Base-by-base conservation (phyloP, 2,329 filamentous ascomycete genomes). In the Trichophyton equinum region DNA sequence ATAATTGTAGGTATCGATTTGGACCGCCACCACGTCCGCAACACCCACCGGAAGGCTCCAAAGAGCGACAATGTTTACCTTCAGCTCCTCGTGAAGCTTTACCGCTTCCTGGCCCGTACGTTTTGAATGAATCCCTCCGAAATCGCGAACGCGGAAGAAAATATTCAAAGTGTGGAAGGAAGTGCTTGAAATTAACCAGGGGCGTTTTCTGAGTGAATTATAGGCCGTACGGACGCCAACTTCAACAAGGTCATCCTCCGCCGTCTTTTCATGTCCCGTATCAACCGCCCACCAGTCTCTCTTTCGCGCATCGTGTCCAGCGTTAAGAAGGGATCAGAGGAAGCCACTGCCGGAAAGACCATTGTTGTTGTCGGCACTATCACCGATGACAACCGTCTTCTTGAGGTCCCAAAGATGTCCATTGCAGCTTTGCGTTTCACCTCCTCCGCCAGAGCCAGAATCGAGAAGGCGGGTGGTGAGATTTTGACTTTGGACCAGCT, bases 191-290 rank as follows among this genome's bases (percentile, higher is more conserved):
- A 55, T 55, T 55, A 55, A 55, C 51, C 51, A 55, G 51, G 51
- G 51, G 8, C 33, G 7, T 61, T 49, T 60, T 59, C 46, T 46
- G 55, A 25, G 44, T 27, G 46, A 25, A 4, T 13, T 3, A 60
- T 71, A 95, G 89, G 91, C 81, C 91, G 94, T 76, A 99, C 94
- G 76, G 94, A 97, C 78, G 85, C 90, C 68, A 85, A 84, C 81
- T 99, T 99, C 89, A 99, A 99, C 88, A 95, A 96, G 84, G 89
- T 94, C 73, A 85, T 99, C 75, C 89, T 99, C 73, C 91, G 92
- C 78, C 89, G 94, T 74, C 88, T 99, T 65, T 96, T 96, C 77
- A 96, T 94, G 89, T 96, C 91, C 78, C 90, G 91, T 80, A 96
- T 95, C 81, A 97, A 97, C 88, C 88, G 91, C 71, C 89, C 90